Conservation (phyloP, 2,329 filamentous ascomycete species). For the Trichoderma cornu-damae region DNA sequence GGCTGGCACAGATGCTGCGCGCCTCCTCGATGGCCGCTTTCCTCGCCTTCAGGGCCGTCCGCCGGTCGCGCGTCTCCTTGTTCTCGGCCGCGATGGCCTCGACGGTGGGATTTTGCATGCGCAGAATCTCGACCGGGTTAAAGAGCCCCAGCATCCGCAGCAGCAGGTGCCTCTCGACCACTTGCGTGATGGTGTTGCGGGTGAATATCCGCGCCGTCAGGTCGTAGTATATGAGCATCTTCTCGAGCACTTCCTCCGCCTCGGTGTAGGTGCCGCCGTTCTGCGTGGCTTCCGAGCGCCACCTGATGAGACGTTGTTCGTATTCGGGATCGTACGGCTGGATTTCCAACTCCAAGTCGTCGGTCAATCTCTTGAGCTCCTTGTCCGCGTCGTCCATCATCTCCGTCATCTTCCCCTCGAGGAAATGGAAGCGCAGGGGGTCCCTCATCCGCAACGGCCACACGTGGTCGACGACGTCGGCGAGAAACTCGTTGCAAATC, state of each 20-base stretch:
- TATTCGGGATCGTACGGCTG: constrained; percentile 52
- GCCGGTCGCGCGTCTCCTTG: constrained; percentile 48
- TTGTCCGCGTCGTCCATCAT: constrained; percentile 43
- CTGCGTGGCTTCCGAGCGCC: constrained; percentile 40
- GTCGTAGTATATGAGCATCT: constrained; percentile 54
- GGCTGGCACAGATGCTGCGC: constrained; percentile 43
- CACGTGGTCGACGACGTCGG: constrained; percentile 46
- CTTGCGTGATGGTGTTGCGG: constrained; percentile 49
- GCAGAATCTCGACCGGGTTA: constrained; percentile 48
- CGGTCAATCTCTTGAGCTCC: constrained; percentile 42
- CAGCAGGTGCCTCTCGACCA: constrained; percentile 47
- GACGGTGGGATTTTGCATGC: constrained; percentile 41
- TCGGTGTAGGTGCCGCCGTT: constrained; percentile 45
- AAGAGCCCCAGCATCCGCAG: constrained; percentile 49
- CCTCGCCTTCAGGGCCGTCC: constrained; percentile 43
- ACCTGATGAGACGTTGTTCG: constrained; percentile 45
- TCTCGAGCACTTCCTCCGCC: constrained; percentile 49
- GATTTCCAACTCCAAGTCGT: constrained; percentile 49
- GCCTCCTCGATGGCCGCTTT: constrained; percentile 49
- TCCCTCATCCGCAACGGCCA: constrained; percentile 50
- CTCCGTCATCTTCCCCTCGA: constrained; percentile 45
- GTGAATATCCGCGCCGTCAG: constrained; percentile 49
- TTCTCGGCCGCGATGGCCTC: constrained; percentile 50
- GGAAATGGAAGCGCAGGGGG: constrained; percentile 44
- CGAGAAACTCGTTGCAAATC: constrained; percentile 50